phyloP scores from a whole-genome alignment of 2,329 filamentous ascomycete genomes.

The Monosporascus sp. region DNA sequence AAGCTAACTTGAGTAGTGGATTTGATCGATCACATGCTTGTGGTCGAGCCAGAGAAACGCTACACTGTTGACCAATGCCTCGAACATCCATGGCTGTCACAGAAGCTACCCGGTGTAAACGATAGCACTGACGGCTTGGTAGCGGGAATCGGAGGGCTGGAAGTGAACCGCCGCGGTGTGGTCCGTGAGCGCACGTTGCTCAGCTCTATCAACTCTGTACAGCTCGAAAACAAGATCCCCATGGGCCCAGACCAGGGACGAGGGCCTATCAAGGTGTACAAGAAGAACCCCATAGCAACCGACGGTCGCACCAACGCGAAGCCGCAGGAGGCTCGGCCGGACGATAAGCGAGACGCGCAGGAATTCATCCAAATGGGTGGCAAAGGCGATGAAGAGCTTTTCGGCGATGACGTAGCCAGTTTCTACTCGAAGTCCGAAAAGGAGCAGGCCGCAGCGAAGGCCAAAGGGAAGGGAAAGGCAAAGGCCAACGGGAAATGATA shows the following conservation, averaged over 20 bases:
- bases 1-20: constrained; percentile 50
- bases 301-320: constrained; percentile 35
- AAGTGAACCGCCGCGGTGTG: constrained; percentile 77
- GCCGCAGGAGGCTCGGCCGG: constrained; percentile 59
- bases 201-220: constrained; percentile 71
- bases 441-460: constrained; percentile 23
- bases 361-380: constrained; percentile 85
- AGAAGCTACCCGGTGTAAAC: constrained; percentile 52
- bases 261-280: constrained; percentile 64
- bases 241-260: constrained; percentile 53
- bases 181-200: constrained; percentile 80
- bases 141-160: constrained; percentile 74
- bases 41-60: constrained; percentile 76
- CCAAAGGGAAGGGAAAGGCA: constrained; percentile 9
- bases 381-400: constrained; percentile 76
- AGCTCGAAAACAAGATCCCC: constrained; percentile 45
- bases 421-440: constrained; percentile 40
- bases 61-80: constrained; percentile 89
- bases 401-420: constrained; percentile 54
- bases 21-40: constrained; percentile 91
- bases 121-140: constrained; percentile 93
- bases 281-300: constrained; percentile 54
- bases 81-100: constrained; percentile 81
- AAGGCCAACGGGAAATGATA: constrained; percentile 16
- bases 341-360: constrained; percentile 58